Conservation (phyloP, 2,329 filamentous ascomycete genomes). For the Neonectria ditissima region DNA sequence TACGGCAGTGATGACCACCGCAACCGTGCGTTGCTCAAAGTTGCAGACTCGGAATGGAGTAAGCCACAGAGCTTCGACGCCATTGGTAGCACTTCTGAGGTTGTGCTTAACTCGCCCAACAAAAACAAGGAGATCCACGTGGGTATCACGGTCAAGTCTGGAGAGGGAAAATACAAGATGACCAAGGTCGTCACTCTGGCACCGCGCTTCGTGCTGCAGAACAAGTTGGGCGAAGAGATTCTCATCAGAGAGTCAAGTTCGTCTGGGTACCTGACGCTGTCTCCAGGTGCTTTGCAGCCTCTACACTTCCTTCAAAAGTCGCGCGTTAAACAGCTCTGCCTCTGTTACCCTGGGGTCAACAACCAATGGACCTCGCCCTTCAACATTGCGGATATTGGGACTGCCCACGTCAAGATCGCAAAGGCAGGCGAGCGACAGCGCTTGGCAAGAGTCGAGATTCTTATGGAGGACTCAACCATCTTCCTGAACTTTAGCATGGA, state of each 20-base stretch:
- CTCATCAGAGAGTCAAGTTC: slow-evolving; percentile 93
- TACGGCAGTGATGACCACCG: slow-evolving; percentile 89
- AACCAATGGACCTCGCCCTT: slow-evolving; percentile 99
- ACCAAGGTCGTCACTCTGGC: slow-evolving; percentile 95
- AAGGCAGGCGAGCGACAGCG: slow-evolving; percentile 90
- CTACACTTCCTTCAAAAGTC: slow-evolving; percentile 90
- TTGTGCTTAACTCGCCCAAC: slow-evolving; percentile 80
- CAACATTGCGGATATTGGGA: slow-evolving; percentile 95
- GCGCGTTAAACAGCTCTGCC: slow-evolving; percentile 85
- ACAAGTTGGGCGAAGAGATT: slow-evolving; percentile 89
- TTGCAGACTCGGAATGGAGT: slow-evolving; percentile 94
- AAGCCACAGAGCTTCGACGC: slow-evolving; percentile 98
- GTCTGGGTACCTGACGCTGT: slow-evolving; percentile 83
- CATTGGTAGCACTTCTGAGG: slow-evolving; percentile 91
- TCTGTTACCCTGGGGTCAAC: slow-evolving; percentile 93
- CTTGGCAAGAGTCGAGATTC: slow-evolving; percentile 86
- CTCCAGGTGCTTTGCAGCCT: slow-evolving; percentile 82
- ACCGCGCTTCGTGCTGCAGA: slow-evolving; percentile 93
- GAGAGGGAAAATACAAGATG: slow-evolving; percentile 97
- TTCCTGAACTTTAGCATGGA: slow-evolving; percentile 93
- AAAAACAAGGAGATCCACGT: slow-evolving; percentile 87
- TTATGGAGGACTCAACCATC: slow-evolving; percentile 93
- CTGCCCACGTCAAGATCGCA: slow-evolving; percentile 91
- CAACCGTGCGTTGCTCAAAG: slow-evolving; percentile 88
- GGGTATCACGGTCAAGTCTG: slow-evolving; percentile 88